Percentiles rank a stretch among this genome's conserved stretches.
Evolutionary conservation across 176 grass and related monocot species (phyloP).

Genomic region (Chloris gayana): DNA sequence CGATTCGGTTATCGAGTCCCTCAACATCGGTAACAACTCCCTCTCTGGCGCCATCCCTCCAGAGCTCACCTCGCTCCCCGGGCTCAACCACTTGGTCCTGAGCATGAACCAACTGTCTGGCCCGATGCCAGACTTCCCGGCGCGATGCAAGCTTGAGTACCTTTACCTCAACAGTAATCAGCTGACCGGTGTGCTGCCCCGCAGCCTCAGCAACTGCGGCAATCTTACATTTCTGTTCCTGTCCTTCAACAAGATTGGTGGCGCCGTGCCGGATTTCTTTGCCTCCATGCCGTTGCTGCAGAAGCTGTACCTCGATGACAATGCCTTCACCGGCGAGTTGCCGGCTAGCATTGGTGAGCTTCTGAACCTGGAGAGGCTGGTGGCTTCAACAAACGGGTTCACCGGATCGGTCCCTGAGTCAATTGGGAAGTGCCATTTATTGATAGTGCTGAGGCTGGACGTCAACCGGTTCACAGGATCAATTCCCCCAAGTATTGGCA

Average conservation of each 20-base stretch:
- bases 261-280: conserved; percentile 50
- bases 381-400: conserved; percentile 39
- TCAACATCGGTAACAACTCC: conserved; percentile 51
- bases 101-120: conserved; percentile 50
- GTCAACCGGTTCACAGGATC: conserved; percentile 47
- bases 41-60: conserved; percentile 51
- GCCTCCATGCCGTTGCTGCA: conserved; percentile 37
- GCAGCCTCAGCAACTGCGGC: conserved; percentile 55
- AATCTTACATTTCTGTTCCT: conserved; percentile 48
- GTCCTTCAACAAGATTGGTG: conserved; percentile 45
- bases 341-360: conserved; percentile 48
- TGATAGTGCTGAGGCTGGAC: conserved; percentile 40
- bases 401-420: conserved; percentile 38
- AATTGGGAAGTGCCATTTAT: conserved; percentile 42
- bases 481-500: conserved; percentile 40
- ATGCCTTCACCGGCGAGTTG: conserved; percentile 49
- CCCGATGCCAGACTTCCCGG: conserved; percentile 44
- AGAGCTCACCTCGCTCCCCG: conserved; percentile 31
- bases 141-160: conserved; percentile 21
- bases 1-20: conserved; percentile 27
- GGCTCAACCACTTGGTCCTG: conserved; percentile 47
- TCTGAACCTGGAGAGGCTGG: conserved; percentile 24
- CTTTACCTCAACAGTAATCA: conserved; percentile 43
- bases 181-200: conserved; percentile 44
- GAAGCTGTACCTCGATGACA: conserved; percentile 50